Evolutionary conservation across 352 stramenopile genomes (phyloP), one percentile per base, ranked within the genome.

Genomic region (Pseudoperonospora humuli): DNA sequence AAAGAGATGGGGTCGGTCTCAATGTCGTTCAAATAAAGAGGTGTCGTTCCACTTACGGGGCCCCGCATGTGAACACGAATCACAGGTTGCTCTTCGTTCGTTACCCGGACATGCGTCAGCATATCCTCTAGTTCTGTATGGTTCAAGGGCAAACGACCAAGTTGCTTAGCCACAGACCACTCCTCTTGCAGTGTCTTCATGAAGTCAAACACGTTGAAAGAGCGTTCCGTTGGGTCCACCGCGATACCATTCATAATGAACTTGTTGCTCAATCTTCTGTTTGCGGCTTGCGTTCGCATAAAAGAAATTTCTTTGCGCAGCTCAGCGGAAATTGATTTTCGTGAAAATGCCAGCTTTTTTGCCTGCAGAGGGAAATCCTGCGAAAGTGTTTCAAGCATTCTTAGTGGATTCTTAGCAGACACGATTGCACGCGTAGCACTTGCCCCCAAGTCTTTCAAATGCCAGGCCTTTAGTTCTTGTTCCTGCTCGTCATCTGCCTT

Each of bases 201-300:
- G 14, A 96, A 86, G 44, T 95, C 71, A 36, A 96, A 97, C 13
- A 94, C 64, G 61, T 96, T 97, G 54, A 97, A 97, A 6, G 83
- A 93, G 2, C 67, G 64, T 38, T 85, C 70, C 40, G 66, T 82
- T 7, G 87, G 68, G 39, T 95, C 75, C 7, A 96, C 52, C 7
- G 61, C 49, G 35, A 90, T 86, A 14, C 86, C 89, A 41, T 96
- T 96, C 47, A 97, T 42, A 20, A 95, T 66, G 7, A 97, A 75
- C 17, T 75, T 75, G 58, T 88, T 75, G 19, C 69, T 64, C 1
- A 86, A 49, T 19, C 58, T 57, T 9, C 25, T 58, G 7, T 57
- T 50, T 7, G 51, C 20, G 19, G 45, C 54, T 43, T 81, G 60
- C 14, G 57, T 46, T 19, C 69, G 58, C 14, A 52, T 70, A 0